These are phyloP conservation scores for Alopecurus myosuroides DNA, from an alignment of 176 grass and related monocot species.

Conservation along the genomic window DNA sequence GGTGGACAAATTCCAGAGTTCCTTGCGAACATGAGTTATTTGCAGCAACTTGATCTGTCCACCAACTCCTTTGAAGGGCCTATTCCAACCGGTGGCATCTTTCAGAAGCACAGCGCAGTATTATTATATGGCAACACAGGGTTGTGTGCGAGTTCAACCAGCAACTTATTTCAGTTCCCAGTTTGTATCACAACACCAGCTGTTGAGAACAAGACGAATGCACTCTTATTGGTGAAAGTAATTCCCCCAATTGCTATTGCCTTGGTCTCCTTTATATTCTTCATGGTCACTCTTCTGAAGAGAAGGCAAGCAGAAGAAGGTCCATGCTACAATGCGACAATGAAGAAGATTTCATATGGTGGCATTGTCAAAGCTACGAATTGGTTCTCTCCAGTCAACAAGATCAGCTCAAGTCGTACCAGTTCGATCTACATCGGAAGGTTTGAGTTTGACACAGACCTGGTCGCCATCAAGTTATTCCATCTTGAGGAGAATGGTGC, in stretches of 20 bases:
- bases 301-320: neutral
- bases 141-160: neutral
- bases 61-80: neutral
- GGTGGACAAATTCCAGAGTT: neutral
- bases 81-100: neutral
- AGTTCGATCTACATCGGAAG: slow-evolving; percentile 25
- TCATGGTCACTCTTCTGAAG: neutral
- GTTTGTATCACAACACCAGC: neutral
- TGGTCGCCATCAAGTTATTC: slow-evolving; percentile 28
- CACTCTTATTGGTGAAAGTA: neutral
- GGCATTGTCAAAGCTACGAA: slow-evolving; percentile 30
- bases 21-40: neutral
- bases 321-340: neutral
- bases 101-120: neutral
- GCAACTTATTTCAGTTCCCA: slow-evolving; percentile 12
- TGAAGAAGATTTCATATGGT: slow-evolving; percentile 14
- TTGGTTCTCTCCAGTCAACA: slow-evolving; percentile 3
- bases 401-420: neutral
- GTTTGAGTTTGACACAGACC: neutral
- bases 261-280: neutral
- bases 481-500: neutral
- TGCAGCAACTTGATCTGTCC: neutral
- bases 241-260: neutral
- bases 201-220: neutral
- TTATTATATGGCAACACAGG: neutral